phyloP scores from a whole-genome alignment of 2,329 filamentous ascomycete genomes.

The Fonsecaea multimorphosa region DNA sequence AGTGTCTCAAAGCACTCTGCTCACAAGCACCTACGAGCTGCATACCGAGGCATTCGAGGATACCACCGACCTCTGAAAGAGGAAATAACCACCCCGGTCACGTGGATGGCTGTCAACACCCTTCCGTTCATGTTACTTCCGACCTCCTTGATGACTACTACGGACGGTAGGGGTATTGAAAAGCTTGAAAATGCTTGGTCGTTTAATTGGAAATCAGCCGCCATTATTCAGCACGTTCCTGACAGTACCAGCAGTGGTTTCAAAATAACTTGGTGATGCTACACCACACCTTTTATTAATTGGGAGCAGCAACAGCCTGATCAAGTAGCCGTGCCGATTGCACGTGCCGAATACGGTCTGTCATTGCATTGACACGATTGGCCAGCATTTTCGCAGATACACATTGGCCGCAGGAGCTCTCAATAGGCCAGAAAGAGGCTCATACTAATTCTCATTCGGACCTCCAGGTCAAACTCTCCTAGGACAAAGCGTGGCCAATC shows the following conservation, averaged over 20 bases:
- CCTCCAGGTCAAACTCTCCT: neutral
- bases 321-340: neutral
- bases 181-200: neutral
- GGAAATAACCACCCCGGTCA: neutral
- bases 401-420: neutral
- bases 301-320: neutral
- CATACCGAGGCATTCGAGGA: no score
- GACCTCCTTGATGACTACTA: neutral
- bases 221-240: neutral
- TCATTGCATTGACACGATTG: neutral
- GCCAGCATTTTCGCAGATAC: neutral
- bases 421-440: neutral
- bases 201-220: neutral
- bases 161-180: neutral
- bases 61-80: neutral
- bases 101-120: neutral
- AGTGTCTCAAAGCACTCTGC: neutral
- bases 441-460: neutral
- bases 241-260: neutral
- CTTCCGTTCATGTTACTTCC: neutral
- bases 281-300: no score
- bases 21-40: neutral
- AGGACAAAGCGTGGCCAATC: neutral
- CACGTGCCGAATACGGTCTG: neutral
- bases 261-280: neutral